phyloP scores from a whole-genome alignment of 176 grass and related monocot genomes.

The Lolium perenne region DNA sequence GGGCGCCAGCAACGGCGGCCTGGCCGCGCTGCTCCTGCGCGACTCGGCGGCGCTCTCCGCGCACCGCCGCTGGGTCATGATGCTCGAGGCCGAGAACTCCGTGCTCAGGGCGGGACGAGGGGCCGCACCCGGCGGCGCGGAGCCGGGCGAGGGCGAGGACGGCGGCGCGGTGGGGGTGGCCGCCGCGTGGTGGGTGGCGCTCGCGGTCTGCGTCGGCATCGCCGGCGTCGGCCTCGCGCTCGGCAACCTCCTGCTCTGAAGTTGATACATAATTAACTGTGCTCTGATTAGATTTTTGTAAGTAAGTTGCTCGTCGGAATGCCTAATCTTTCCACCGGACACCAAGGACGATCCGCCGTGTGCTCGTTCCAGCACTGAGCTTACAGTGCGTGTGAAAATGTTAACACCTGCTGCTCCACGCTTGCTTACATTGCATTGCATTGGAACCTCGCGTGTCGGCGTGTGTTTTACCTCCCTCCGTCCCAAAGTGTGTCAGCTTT shows the following conservation, averaged over 20 bases:
- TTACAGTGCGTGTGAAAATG: neutral
- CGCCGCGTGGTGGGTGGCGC: conserved; percentile 67
- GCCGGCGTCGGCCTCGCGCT: conserved; percentile 76
- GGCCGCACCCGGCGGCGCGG: neutral
- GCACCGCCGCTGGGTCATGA: conserved; percentile 79
- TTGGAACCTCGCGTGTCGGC: neutral
- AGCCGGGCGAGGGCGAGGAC: conserved; percentile 23
- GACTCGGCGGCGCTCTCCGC: conserved; percentile 78
- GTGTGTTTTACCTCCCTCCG: too few species aligned
- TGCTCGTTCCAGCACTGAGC: neutral
- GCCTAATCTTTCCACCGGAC: neutral
- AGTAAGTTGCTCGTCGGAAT: neutral
- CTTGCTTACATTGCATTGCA: neutral
- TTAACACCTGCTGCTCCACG: neutral
- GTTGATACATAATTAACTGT: too few species aligned
- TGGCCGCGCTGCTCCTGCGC: conserved; percentile 65
- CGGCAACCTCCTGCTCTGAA: conserved; percentile 69
- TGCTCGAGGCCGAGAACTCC: conserved; percentile 85
- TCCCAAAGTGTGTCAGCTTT: too few species aligned
- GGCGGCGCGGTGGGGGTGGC: conserved; percentile 14
- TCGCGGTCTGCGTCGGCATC: conserved; percentile 85
- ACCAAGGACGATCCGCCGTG: too few species aligned
- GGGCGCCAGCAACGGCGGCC: conserved; percentile 52
- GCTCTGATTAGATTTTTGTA: neutral
- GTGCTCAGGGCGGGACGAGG: conserved; percentile 37